Base-by-base conservation (phyloP, 495 filamentous ascomycete genomes). In the Choiromyces venosus region DNA sequence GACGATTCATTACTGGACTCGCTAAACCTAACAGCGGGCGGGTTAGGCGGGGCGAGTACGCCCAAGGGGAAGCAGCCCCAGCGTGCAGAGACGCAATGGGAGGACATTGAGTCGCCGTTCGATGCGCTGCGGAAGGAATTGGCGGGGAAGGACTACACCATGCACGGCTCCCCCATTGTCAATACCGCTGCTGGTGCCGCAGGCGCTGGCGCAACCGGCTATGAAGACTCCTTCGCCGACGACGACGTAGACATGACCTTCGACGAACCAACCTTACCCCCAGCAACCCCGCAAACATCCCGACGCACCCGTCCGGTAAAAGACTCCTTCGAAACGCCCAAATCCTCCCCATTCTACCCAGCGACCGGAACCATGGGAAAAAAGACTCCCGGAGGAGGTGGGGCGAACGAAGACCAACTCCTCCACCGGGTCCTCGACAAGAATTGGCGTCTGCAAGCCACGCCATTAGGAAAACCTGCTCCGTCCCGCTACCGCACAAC, bases 371-470 rank as follows among this genome's bases (percentile, higher is more conserved):
- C 61, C 85, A 83, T 79, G 83, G 83, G 76, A 79, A 84, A 75
- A 33, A 73, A 56, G 46, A 77, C 72, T 25, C 72, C 68, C 66
- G 72, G 70, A 71, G n/a, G n/a, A 12, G 74, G 73, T 71, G 81
- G 71, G 76, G 80, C 73, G 85, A 83, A 82, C 70, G 81, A 84
- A 35, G 93, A 97, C 81, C 88, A 90, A 1, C 86, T 99, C 9
- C 85, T 99, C 16, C 95, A 99, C 81, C 91, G 91, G 72, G 85
- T 98, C 44, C 88, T 93, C 10, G 92, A 97, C 84, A 97, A 95
- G 81, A 97, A 91, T 64, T 99, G 96, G 83, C 91, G 96, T 38
- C 84, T 99, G 1, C 91, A 93, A 84, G 93, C 95, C 18, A 99
- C 95, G 12, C 96, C 95, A 0, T 89, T 92, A 68, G 91, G 74